Percentiles rank a stretch among this genome's conserved stretches.
phyloP scores from a whole-genome alignment of 306 rosid genomes.

The Oxytropis ochrocephala region DNA sequence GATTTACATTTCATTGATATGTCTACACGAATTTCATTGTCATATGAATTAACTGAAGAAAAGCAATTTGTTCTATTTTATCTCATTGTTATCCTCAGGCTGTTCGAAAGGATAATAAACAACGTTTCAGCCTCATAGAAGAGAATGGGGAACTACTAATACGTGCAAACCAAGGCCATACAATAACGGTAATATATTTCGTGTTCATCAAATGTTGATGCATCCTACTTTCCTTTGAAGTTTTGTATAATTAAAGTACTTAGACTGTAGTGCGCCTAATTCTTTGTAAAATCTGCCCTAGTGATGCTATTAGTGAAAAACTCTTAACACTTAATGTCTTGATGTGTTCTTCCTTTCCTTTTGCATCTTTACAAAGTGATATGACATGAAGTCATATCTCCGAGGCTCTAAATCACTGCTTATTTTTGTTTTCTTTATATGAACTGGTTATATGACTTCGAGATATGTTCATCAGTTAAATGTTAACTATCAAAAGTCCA shows the following conservation, averaged over 20 bases:
- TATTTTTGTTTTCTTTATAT: neutral
- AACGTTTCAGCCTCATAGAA: too few relatives aligned
- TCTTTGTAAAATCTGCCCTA: too few relatives aligned
- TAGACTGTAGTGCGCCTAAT: too few relatives aligned
- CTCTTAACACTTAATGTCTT: neutral
- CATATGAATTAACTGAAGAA: neutral
- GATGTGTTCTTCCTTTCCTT: neutral
- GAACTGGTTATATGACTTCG: neutral
- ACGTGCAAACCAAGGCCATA: conserved; percentile 95
- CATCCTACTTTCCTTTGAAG: too few relatives aligned
- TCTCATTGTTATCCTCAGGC: too few relatives aligned
- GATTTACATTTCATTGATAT: too few relatives aligned
- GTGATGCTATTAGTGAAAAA: neutral
- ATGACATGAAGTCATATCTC: neutral
- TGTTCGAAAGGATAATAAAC: too few relatives aligned
- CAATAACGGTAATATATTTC: conserved; percentile 43
- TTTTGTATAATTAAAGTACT: too few relatives aligned
- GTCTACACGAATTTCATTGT: neutral
- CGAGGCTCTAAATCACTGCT: neutral
- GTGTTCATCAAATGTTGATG: too few relatives aligned
- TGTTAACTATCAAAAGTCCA: neutral
- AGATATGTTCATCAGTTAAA: neutral
- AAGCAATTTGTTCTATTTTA: too few relatives aligned
- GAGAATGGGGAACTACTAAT: conserved; percentile 57
- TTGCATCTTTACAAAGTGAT: neutral